A percentile compares a stretch with the other conserved stretches of the same genome.
These are phyloP conservation scores for Collybia sordida DNA, from an alignment of 768 basidiomycete genomes.

Conservation along the genomic window DNA sequence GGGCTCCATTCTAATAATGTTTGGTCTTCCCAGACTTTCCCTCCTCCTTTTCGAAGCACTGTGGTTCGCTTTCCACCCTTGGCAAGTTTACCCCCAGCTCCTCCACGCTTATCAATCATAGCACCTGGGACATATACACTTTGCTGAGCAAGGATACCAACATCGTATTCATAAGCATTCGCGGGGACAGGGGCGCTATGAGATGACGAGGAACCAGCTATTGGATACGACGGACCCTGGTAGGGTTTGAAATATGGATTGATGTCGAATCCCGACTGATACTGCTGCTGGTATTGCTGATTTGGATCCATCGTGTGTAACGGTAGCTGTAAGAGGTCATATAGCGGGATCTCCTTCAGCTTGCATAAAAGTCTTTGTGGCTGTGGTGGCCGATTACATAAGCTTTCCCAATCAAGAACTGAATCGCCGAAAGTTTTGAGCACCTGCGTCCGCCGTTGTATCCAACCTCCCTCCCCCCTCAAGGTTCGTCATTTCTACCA, in stretches of 20 bases:
- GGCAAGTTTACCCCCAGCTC: slow-evolving; percentile 80
- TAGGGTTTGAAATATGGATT: slow-evolving; percentile 86
- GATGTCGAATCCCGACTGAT: slow-evolving; percentile 55
- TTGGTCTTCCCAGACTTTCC: slow-evolving; percentile 98
- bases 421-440: slow-evolving; percentile 5
- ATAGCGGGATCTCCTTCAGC: background rate
- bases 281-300: slow-evolving; percentile 49
- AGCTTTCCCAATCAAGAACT: slow-evolving; percentile 14
- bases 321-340: background rate
- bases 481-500: slow-evolving; percentile 34
- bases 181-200: slow-evolving; percentile 81
- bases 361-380: slow-evolving; percentile 1
- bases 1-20: slow-evolving; percentile 98
- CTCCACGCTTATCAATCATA: slow-evolving; percentile 85
- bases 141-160: slow-evolving; percentile 87
- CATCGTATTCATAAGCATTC: slow-evolving; percentile 91
- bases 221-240: slow-evolving; percentile 69
- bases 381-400: slow-evolving; percentile 25
- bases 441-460: slow-evolving; percentile 21
- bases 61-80: slow-evolving; percentile 93
- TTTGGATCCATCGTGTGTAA: slow-evolving; percentile 41
- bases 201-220: slow-evolving; percentile 62
- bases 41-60: slow-evolving; percentile 92
- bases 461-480: slow-evolving; percentile 32
- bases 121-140: slow-evolving; percentile 92